Evolutionary conservation across 2,329 filamentous ascomycete genomes (phyloP), one percentile per base, ranked within the genome.

Genomic region (Tolypocladium guangdongense): DNA sequence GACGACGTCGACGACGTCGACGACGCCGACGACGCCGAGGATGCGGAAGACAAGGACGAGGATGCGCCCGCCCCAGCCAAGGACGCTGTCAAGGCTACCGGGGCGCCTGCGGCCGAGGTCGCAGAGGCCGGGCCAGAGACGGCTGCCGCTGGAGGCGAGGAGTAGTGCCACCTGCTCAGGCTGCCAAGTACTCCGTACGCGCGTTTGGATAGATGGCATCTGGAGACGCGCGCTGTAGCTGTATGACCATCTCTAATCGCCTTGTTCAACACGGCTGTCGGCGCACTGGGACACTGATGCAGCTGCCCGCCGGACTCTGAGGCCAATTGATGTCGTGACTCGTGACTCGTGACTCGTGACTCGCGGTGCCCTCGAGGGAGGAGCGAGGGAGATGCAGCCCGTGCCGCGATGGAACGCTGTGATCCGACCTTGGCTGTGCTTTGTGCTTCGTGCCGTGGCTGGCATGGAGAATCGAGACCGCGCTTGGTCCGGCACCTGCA

Each of bases 1-100:
- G 64, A 61, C 5, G 70, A 68, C 0, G 68, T 69, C 1, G 68
- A 69, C 14, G 65, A 30, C 2, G 30, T 6, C 1, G 68, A 69
- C 16, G 65, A 65, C 2, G 68, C 65, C 12, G 66, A 58, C 0
- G 66, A 69, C 7, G 66, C 61, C 6, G 66, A 64, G 4, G 66
- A 60, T 2, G 63, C 62, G 3, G 61, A 55, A 1, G 56, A 62
- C 18, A 60, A 57, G 10, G 59, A 57, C 1, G 66, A 66, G 7
- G 47, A 22, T 12, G n/a, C 30, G 57, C 58, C 32, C 59, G 60
- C 60, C 39, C 57, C 61, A 11, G 58, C 57, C 35, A 62, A 64
- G 54, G 59, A 61, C 32, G 53, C 57, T 32, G 60, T 64, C 57
- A 66, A 68, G 60, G 58, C 57, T 8, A 50, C 54, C 48, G 60